phyloP scores from a whole-genome alignment of 2,329 filamentous ascomycete species.

The Colletotrichum sp. region DNA sequence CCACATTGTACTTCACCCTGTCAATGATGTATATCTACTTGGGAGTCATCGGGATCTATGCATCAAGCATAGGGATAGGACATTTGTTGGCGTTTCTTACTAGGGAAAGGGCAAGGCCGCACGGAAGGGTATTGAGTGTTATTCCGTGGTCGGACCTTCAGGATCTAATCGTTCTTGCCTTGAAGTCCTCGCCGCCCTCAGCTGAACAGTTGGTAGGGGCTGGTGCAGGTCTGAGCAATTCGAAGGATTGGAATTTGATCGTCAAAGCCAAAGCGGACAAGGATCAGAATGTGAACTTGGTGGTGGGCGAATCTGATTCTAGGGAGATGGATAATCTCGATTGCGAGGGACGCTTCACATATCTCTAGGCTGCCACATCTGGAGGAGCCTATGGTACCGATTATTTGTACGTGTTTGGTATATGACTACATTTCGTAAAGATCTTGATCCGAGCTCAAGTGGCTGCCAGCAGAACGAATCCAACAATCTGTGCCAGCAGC shows the following conservation, averaged over 20 bases:
- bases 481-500: background rate
- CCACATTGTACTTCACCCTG: background rate
- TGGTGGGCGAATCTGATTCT: background rate
- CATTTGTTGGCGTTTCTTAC: background rate
- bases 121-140: background rate
- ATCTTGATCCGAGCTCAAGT: background rate
- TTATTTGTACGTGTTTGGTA: background rate
- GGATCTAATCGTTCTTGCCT: background rate
- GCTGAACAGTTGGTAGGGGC: background rate
- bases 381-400: too few species aligned
- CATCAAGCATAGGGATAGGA: background rate
- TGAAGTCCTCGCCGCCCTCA: background rate
- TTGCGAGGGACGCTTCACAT: background rate
- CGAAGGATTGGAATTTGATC: background rate
- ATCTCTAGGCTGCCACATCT: too few species aligned
- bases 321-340: background rate
- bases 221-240: background rate
- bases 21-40: background rate
- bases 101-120: background rate
- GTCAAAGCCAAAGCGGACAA: background rate
- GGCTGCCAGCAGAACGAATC: background rate
- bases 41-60: background rate
- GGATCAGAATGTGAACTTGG: background rate
- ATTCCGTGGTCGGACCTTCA: slow-evolving; percentile 4
- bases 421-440: background rate